Evolutionary conservation across 768 basidiomycete species (phyloP).

Genomic region (Sarcodon aspratus): DNA sequence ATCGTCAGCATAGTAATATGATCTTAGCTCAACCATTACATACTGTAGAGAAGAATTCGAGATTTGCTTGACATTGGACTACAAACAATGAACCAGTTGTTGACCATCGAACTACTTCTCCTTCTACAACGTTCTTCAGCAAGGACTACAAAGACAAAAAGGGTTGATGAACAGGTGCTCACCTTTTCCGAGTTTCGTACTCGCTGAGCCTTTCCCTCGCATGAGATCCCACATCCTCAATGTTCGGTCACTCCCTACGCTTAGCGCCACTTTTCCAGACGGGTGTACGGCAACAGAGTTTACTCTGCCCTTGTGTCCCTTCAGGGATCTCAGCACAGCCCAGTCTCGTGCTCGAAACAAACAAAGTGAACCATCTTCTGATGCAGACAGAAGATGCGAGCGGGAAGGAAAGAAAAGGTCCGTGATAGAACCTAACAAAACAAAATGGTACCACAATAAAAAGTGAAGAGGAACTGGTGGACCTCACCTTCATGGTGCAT

Average conservation of each 20-base stretch:
- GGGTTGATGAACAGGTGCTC: constrained; percentile 8
- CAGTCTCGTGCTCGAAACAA: constrained; percentile 93
- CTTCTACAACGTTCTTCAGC: neutral
- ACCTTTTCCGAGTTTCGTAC: constrained; percentile 87
- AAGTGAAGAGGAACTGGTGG: neutral
- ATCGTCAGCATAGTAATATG: neutral
- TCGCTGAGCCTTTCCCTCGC: constrained; percentile 83
- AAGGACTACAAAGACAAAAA: neutral
- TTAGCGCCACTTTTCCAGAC: constrained; percentile 82
- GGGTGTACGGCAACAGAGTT: constrained; percentile 90
- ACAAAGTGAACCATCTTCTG: constrained; percentile 85
- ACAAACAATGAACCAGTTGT: neutral
- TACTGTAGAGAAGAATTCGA: constrained; percentile 82
- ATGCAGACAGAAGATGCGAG: constrained; percentile 84
- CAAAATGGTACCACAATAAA: neutral
- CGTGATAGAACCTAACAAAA: constrained; percentile 76
- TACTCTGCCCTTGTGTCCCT: constrained; percentile 89
- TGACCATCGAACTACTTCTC: neutral
- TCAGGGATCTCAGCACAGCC: constrained; percentile 77
- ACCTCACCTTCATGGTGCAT: constrained; percentile 86
- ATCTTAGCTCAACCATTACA: constrained; percentile 5
- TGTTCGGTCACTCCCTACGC: constrained; percentile 82
- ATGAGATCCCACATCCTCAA: constrained; percentile 98
- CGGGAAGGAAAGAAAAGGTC: constrained; percentile 77
- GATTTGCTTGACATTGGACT: constrained; percentile 31